Evolutionary conservation across 148 eudicot genomes (phyloP).

Genomic region (Chenopodium quinoa): DNA sequence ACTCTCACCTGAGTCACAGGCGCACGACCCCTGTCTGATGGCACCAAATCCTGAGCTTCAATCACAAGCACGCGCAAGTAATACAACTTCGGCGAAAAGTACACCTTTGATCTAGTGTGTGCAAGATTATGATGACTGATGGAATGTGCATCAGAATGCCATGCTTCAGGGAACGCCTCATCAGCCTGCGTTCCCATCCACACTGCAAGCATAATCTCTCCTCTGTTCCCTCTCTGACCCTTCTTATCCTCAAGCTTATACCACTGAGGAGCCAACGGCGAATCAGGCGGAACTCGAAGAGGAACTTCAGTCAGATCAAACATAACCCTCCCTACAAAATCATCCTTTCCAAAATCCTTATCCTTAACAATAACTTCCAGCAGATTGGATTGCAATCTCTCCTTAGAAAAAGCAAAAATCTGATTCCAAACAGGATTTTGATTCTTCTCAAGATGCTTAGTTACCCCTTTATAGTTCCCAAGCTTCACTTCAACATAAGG

Average conservation of each 20-base stretch:
- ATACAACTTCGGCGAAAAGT: conserved; percentile 76
- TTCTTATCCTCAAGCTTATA: conserved; percentile 58
- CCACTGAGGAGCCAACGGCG: conserved; percentile 97
- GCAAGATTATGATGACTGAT: conserved; percentile 57
- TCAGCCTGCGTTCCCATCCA: conserved; percentile 99
- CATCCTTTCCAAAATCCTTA: conserved; percentile 77
- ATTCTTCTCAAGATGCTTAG: conserved; percentile 76
- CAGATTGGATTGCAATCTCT: conserved; percentile 55
- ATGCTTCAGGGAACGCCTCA: conserved; percentile 91
- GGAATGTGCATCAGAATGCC: conserved; percentile 93
- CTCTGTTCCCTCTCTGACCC: conserved; percentile 47
- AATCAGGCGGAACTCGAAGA: conserved; percentile 78
- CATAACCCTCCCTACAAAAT: conserved; percentile 66
- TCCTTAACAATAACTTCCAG: conserved; percentile 76
- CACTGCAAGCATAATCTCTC: conserved; percentile 87
- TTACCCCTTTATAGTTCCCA: conserved; percentile 91
- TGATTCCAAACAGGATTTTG: conserved; percentile 73
- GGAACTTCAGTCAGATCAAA: conserved; percentile 77
- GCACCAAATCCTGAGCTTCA: conserved; percentile 84
- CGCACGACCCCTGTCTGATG: conserved; percentile 45
- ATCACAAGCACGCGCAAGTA: conserved; percentile 78
- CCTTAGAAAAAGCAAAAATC: conserved; percentile 80
- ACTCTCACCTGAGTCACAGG: conserved; percentile 50
- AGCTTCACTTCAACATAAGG: conserved; percentile 91
- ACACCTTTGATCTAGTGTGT: conserved; percentile 74